These are phyloP conservation scores for Epichloe aotearoae DNA, from an alignment of 2,329 filamentous ascomycete genomes.

Conservation along the genomic window DNA sequence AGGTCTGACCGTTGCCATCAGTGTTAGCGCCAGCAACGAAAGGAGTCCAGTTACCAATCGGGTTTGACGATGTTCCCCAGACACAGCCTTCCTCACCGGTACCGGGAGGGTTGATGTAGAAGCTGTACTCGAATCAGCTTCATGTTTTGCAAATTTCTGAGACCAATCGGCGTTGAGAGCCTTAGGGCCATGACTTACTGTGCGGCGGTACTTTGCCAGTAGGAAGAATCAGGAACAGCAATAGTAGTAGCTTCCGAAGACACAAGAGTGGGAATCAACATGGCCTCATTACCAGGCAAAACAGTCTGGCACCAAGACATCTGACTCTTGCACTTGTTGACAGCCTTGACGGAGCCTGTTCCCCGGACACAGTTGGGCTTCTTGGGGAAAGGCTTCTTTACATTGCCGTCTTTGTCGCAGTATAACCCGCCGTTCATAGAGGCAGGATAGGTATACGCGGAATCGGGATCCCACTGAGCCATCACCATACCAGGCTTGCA, in stretches of 20 bases:
- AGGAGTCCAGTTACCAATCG: constrained; percentile 63
- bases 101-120: constrained; percentile 68
- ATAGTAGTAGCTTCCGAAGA: constrained; percentile 38
- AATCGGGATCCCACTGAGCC: constrained; percentile 63
- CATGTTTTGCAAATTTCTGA: too few species aligned
- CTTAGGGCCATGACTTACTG: constrained; percentile 41
- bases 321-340: constrained; percentile 49
- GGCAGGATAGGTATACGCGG: constrained; percentile 53
- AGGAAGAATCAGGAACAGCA: constrained; percentile 55
- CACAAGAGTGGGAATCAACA: constrained; percentile 69
- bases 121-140: constrained; percentile 35
- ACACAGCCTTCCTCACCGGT: constrained; percentile 49
- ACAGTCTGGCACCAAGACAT: constrained; percentile 72
- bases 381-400: constrained; percentile 55
- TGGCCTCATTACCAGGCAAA: constrained; percentile 65
- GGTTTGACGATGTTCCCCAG: constrained; percentile 52
- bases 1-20: constrained; percentile 50
- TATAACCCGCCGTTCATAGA: constrained; percentile 68
- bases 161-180: background rate
- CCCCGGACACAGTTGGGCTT: constrained; percentile 59
- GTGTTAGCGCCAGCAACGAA: constrained; percentile 68
- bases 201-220: constrained; percentile 61
- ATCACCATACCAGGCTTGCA: constrained; percentile 65
- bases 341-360: constrained; percentile 48
- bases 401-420: constrained; percentile 52